Evolutionary conservation across 2,329 filamentous ascomycete species (phyloP).

Genomic region (Ceratocystiopsis sp.): DNA sequence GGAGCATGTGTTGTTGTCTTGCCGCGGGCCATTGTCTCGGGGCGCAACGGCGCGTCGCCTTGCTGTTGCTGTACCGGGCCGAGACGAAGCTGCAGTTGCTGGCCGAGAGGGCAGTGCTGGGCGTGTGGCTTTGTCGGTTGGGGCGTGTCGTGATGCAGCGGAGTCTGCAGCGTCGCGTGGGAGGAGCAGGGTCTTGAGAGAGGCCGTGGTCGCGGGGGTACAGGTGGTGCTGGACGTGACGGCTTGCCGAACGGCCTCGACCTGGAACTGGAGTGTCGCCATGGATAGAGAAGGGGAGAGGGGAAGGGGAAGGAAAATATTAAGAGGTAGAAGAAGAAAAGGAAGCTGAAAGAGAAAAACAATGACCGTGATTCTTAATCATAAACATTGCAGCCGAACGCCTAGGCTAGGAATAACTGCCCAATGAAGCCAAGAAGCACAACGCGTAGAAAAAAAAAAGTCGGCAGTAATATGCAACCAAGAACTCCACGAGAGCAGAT

Average conservation of each 20-base stretch:
- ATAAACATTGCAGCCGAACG: too few relatives aligned
- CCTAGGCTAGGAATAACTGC: too few relatives aligned
- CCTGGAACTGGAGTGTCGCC: slow-evolving; percentile 21
- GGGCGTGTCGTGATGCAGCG: too few relatives aligned
- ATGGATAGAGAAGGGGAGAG: slow-evolving; percentile 12
- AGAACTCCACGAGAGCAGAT: too few relatives aligned
- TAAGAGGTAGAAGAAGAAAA: not conserved
- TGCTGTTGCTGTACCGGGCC: slow-evolving; percentile 13
- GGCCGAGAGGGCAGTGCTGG: slow-evolving; percentile 9
- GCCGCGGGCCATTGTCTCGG: too few relatives aligned
- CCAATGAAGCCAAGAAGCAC: not conserved
- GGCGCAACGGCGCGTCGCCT: slow-evolving; percentile 10
- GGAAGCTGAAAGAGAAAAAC: not conserved
- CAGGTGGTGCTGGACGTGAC: slow-evolving; percentile 30
- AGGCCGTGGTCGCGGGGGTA: slow-evolving; percentile 24
- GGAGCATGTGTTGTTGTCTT: not conserved
- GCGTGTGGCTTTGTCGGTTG: slow-evolving; percentile 1
- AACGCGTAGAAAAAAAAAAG: slow-evolving; percentile 3
- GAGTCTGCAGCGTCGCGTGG: slow-evolving; percentile 13
- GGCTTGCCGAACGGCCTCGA: slow-evolving; percentile 29
- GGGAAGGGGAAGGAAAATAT: not conserved
- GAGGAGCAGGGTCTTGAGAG: slow-evolving; percentile 28
- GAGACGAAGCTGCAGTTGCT: slow-evolving; percentile 9
- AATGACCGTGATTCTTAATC: too few relatives aligned
- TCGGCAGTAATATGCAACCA: not conserved